Evolutionary conservation across 2,329 filamentous ascomycete species (phyloP).

Genomic region (Pseudogymnoascus sp.): DNA sequence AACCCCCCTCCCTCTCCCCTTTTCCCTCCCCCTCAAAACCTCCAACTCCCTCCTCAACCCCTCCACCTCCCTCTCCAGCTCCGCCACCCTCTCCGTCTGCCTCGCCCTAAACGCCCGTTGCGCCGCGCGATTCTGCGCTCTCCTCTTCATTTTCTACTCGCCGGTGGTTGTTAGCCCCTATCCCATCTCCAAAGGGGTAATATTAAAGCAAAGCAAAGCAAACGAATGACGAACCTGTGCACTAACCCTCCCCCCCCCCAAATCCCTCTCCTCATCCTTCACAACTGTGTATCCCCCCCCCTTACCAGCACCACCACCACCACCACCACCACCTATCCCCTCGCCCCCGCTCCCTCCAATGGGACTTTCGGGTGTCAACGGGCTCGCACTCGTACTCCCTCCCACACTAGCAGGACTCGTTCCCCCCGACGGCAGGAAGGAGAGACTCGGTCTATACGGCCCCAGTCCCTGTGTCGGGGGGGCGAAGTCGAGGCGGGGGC

Average conservation of each 20-base stretch:
- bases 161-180: neutral
- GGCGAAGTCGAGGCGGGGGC: neutral
- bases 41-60: neutral
- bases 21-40: neutral
- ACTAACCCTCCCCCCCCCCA: neutral
- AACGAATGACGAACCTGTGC: neutral
- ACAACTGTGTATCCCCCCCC: neutral
- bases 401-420: neutral
- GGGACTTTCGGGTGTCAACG: neutral
- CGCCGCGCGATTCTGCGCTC: neutral
- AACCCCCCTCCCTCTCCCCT: no score
- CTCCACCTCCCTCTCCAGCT: neutral
- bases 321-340: no score
- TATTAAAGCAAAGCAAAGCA: no score
- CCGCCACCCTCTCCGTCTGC: neutral
- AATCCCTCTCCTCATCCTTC: neutral
- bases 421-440: neutral
- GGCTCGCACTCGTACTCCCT: neutral
- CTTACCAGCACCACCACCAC: no score
- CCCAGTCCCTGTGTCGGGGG: no score
- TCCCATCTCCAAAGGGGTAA: no score
- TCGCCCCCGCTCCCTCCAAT: neutral
- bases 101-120: neutral
- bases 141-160: neutral
- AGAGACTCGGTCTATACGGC: neutral